Base-by-base conservation (phyloP, 140 eudicot species). In the Ambrosia hybrid region DNA sequence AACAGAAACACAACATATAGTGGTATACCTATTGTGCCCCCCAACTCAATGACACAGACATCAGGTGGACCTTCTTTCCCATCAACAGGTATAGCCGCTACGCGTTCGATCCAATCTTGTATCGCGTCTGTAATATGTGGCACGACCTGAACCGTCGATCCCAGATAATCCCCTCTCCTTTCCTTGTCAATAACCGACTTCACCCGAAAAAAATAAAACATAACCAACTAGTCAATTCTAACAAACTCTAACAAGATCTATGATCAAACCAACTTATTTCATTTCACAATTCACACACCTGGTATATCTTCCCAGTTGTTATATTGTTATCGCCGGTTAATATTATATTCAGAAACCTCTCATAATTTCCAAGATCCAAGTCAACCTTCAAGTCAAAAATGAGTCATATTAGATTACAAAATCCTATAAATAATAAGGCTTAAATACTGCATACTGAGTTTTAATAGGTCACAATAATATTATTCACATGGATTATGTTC, bases 21-120 rank as follows among this genome's bases (percentile, higher is more conserved):
- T 61, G 49, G 41, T 52, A 37, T 82, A 92, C 98, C 98, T 75
- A 94, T 88, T 26, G 99, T 94, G n/a, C 99, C 99, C 73, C 99
- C 99, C 87, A 90, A 85, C 83, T 94, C 99, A 66, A 94, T 90
- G 74, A 94, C 99, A 84, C 97, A 94, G 64, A 90, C 97, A 88
- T 94, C 99, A 49, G 99, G 90, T 37, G 97, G 83, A 63, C 96
- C 96, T 58, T 90, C 96, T 77, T 83, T 81, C 11, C 99, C 99
- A 80, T 94, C 99, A 3, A 94, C 99, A 9, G 99, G 99, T 57
- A 86, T 83, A 9, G 82, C 83, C 48, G 99, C 96, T 2, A 86
- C 99, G 3, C 97, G 91, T 73, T 94, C 92, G 56, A 94, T 94
- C 99, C 99, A 94, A 34, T 88, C 96, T 79, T 94, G 99, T 66